These are phyloP conservation scores for Stenogyne calaminthoides DNA, from an alignment of 305 asterid genomes.

Conservation along the genomic window DNA sequence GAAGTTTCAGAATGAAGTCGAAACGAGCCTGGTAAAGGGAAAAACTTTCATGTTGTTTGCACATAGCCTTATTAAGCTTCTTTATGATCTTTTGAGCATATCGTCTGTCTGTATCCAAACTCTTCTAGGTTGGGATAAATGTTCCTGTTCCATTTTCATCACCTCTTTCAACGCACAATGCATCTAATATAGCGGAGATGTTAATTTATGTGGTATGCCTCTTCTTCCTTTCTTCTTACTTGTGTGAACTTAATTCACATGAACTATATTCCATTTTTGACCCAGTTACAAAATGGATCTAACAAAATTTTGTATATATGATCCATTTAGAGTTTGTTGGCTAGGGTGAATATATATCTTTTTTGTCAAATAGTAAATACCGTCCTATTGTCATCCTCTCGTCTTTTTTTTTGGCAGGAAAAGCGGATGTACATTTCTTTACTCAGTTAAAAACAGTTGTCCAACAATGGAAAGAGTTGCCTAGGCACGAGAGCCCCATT, in stretches of 20 bases:
- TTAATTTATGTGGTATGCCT: slow-evolving; percentile 43
- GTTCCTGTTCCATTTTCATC: slow-evolving; percentile 42
- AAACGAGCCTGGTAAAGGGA: slow-evolving; percentile 26
- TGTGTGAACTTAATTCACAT: no score
- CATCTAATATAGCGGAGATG: slow-evolving; percentile 34
- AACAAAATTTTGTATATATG: no score
- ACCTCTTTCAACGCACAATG: slow-evolving; percentile 39
- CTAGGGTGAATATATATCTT: no score
- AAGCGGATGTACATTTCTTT: slow-evolving; percentile 45
- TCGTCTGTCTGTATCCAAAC: not conserved
- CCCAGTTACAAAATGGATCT: no score
- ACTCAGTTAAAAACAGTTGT: slow-evolving; percentile 40
- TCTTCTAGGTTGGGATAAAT: slow-evolving; percentile 46
- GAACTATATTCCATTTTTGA: no score
- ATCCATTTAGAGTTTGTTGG: no score
- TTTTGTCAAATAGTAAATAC: no score
- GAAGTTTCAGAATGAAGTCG: slow-evolving; percentile 38
- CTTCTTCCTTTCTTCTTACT: not conserved
- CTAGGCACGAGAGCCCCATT: slow-evolving; percentile 35
- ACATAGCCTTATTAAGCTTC: not conserved
- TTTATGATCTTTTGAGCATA: not conserved
- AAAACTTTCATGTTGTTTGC: not conserved
- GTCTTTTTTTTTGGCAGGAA: slow-evolving; percentile 33
- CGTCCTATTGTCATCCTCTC: not conserved
- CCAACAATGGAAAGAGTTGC: slow-evolving; percentile 46